Conservation (phyloP, 2,329 filamentous ascomycete genomes). For the Gnomoniopsis smithogilvyi region DNA sequence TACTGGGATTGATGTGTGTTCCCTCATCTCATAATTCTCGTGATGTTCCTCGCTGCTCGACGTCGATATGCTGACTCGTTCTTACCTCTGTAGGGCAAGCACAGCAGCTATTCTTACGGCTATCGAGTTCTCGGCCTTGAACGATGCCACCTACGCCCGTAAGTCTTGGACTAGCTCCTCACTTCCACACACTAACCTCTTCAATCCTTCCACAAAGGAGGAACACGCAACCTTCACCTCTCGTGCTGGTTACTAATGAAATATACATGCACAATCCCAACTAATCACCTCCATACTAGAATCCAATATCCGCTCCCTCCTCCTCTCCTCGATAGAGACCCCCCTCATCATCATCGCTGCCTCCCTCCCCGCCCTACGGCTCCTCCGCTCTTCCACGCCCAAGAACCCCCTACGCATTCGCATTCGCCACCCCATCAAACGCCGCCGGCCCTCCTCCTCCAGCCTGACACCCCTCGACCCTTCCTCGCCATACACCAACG, state of each 20-base stretch:
- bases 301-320: conserved; percentile 5
- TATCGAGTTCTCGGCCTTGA: conserved; percentile 1
- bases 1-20: conserved; percentile 7
- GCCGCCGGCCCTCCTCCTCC: background rate
- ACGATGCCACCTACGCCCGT: conserved; percentile 7
- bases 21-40: background rate
- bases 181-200: background rate
- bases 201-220: background rate
- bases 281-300: no score
- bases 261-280: no score
- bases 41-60: background rate
- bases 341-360: conserved; percentile 2
- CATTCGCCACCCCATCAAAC: background rate
- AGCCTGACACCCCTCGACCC: background rate
- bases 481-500: no score
- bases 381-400: background rate
- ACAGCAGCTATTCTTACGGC: conserved; percentile 1
- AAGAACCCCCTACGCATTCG: background rate
- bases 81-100: background rate
- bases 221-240: no score
- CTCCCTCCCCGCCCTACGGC: conserved; percentile 6
- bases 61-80: background rate
- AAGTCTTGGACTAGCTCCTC: no score
- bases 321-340: conserved; percentile 6
- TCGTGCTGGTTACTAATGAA: no score